Evolutionary conservation across 108 stramenopile genomes (phyloP).

Genomic region (Cafeteria roenbergensis): DNA sequence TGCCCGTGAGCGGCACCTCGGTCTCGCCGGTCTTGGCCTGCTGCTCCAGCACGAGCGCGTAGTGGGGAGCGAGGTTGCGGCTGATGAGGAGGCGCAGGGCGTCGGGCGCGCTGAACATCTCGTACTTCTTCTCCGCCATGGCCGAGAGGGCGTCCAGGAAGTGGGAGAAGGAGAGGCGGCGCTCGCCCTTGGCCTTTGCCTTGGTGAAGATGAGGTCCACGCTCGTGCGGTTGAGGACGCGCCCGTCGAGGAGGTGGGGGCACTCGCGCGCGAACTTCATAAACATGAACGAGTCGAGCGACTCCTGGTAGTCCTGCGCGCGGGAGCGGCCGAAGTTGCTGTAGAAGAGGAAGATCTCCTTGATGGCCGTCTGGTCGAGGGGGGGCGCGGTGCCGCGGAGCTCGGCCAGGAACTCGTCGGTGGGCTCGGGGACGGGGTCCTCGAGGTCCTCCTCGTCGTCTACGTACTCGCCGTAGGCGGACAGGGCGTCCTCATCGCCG

Average conservation of each 20-base stretch:
- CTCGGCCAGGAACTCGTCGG: too few relatives aligned
- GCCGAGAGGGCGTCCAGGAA: slow-evolving; percentile 23
- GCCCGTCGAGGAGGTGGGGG: slow-evolving; percentile 14
- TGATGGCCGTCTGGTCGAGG: neutral
- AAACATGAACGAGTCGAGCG: slow-evolving; percentile 9
- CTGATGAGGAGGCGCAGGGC: slow-evolving; percentile 3
- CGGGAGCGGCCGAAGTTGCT: neutral
- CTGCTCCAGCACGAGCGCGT: neutral
- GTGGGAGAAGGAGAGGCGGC: slow-evolving; percentile 22
- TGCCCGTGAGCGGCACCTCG: slow-evolving; percentile 7
- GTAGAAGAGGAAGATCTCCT: slow-evolving; percentile 1
- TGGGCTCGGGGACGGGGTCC: too few relatives aligned
- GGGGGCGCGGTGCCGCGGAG: too few relatives aligned
- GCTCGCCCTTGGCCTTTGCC: slow-evolving; percentile 14
- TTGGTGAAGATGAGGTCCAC: slow-evolving; percentile 30
- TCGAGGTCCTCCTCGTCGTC: too few relatives aligned
- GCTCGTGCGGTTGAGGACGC: slow-evolving; percentile 8
- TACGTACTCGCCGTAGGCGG: too few relatives aligned
- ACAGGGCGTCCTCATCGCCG: slow-evolving; percentile 1
- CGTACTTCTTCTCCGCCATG: slow-evolving; percentile 16
- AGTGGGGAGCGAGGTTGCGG: neutral
- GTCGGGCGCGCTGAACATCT: slow-evolving; percentile 10
- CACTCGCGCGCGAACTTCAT: slow-evolving; percentile 10
- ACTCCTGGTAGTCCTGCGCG: neutral
- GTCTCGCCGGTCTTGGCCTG: slow-evolving; percentile 1